Evolutionary conservation across 306 rosid species (phyloP).

Genomic region (Begonia masoniana): DNA sequence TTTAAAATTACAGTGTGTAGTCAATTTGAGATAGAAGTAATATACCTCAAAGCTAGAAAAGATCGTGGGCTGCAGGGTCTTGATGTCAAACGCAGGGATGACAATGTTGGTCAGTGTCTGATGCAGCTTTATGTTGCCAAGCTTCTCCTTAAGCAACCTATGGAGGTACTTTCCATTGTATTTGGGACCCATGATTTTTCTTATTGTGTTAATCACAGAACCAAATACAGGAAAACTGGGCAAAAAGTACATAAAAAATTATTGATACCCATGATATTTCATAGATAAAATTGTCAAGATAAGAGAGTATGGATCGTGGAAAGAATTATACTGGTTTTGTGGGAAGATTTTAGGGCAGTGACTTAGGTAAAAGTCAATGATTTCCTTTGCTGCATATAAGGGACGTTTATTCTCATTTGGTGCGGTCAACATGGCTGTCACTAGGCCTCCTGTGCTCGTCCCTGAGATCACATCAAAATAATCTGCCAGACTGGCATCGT

Average conservation of each 20-base stretch:
- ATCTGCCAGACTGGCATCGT: conserved; percentile 40
- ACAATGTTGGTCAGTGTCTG: conserved; percentile 30
- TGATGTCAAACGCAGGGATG: conserved; percentile 34
- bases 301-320: not conserved
- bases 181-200: conserved; percentile 45
- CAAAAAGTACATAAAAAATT: not conserved
- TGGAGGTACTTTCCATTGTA: conserved; percentile 40
- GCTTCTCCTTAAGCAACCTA: conserved; percentile 13
- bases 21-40: not conserved
- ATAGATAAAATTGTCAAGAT: not conserved
- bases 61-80: conserved; percentile 9
- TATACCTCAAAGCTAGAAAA: conserved; percentile 32
- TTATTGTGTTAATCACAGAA: not conserved
- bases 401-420: conserved; percentile 56
- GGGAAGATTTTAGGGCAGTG: conserved; percentile 49
- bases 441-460: conserved; percentile 57
- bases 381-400: conserved; percentile 44
- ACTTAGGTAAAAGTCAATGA: conserved; percentile 41
- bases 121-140: conserved; percentile 16
- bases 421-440: conserved; percentile 49
- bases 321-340: conserved; percentile 9
- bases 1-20: no score
- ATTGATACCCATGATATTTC: not conserved
- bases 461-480: conserved; percentile 61
- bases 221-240: not conserved